These are phyloP conservation scores for Aethionema arabicum DNA, from an alignment of 345 rosid genomes.

Conservation along the genomic window DNA sequence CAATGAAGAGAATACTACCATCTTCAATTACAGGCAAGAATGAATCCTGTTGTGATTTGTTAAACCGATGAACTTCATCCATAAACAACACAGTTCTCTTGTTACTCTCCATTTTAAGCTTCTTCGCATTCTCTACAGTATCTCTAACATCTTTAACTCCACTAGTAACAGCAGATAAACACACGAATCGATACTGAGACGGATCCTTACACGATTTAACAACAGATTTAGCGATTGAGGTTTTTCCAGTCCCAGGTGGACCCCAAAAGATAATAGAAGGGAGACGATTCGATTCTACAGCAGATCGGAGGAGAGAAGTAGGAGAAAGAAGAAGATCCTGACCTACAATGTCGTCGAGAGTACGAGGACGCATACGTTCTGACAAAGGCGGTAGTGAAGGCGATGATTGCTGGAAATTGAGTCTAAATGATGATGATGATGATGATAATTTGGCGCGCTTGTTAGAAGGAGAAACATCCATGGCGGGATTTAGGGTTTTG, in stretches of 20 bases:
- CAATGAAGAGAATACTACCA: constrained; percentile 74
- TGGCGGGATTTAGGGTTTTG: constrained; percentile 18
- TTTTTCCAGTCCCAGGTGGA: constrained; percentile 90
- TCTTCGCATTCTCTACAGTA: constrained; percentile 64
- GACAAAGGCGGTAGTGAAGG: constrained; percentile 49
- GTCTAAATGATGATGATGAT: constrained; percentile 9
- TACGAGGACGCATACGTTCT: constrained; percentile 80
- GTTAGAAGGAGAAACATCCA: background rate
- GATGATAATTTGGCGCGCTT: constrained; percentile 33
- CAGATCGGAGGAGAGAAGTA: constrained; percentile 56
- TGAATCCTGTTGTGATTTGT: constrained; percentile 80
- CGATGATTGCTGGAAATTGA: background rate
- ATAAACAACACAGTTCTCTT: constrained; percentile 70
- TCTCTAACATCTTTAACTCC: constrained; percentile 89
- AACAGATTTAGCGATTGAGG: constrained; percentile 72
- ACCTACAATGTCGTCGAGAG: constrained; percentile 69
- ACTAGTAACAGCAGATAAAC: constrained; percentile 63
- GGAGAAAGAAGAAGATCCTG: constrained; percentile 67
- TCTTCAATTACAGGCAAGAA: constrained; percentile 87
- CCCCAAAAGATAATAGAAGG: constrained; percentile 87
- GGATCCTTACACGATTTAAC: constrained; percentile 45
- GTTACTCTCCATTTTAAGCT: constrained; percentile 36
- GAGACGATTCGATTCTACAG: constrained; percentile 53
- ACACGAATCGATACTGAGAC: constrained; percentile 52
- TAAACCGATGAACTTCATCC: constrained; percentile 84